Evolutionary conservation across 148 eudicot genomes (phyloP).

Genomic region (Heliosperma pusillum): DNA sequence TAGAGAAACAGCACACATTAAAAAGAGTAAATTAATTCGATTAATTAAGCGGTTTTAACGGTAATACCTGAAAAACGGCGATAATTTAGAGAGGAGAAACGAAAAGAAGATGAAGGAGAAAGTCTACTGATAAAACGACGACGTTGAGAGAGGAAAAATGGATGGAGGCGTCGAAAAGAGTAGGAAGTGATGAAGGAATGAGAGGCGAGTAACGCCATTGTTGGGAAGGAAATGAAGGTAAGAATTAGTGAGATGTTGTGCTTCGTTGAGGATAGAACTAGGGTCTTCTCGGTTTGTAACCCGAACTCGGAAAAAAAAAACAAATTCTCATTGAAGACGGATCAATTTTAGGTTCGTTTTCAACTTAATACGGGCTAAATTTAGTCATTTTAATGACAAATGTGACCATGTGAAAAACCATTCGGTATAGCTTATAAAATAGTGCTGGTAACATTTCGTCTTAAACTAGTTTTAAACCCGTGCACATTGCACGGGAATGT

Average conservation of each 20-base stretch:
- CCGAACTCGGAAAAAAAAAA: too few species aligned
- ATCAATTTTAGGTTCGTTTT: too few species aligned
- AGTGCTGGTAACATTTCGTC: too few species aligned
- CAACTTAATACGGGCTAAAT: too few species aligned
- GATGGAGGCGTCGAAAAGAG: constrained; percentile 54
- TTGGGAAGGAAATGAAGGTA: background rate
- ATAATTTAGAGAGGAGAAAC: constrained; percentile 26
- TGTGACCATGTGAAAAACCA: too few species aligned
- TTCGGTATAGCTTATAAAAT: too few species aligned
- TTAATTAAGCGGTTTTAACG: background rate
- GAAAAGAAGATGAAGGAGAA: constrained; percentile 14
- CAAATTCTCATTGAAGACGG: too few species aligned
- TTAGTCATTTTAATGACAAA: too few species aligned
- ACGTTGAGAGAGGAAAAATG: constrained; percentile 45
- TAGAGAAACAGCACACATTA: background rate
- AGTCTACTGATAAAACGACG: constrained; percentile 39
- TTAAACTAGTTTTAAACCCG: too few species aligned
- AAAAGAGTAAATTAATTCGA: background rate
- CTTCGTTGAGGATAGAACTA: too few species aligned
- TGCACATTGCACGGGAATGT: too few species aligned
- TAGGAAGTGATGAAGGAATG: constrained; percentile 55
- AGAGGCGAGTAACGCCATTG: constrained; percentile 54
- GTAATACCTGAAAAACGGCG: constrained; percentile 47
- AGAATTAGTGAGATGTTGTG: too few species aligned
- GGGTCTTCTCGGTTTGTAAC: background rate